Conservation (phyloP, 2,329 filamentous ascomycete species). For the Epichloe sibirici region DNA sequence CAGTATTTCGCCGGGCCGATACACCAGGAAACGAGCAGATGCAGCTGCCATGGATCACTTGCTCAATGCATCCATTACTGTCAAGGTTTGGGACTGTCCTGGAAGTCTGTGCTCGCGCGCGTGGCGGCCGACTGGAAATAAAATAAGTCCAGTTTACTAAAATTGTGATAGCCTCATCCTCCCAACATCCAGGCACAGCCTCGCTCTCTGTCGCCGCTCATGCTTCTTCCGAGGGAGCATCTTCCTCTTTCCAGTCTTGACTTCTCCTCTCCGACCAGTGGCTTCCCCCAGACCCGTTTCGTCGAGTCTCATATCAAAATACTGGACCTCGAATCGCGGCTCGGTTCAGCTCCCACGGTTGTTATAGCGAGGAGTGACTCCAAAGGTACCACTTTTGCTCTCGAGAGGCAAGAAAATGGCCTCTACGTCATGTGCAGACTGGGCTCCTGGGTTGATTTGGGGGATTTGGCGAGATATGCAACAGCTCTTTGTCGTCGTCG, state of each 20-base stretch:
- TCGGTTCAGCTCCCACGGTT: conserved; percentile 40
- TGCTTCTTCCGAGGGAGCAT: conserved; percentile 49
- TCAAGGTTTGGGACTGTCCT: conserved; percentile 30
- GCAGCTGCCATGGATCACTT: conserved; percentile 36
- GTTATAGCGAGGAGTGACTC: conserved; percentile 49
- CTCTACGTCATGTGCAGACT: conserved; percentile 59
- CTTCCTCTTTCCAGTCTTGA: conserved; percentile 52
- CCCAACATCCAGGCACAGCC: conserved; percentile 39
- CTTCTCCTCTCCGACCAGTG: conserved; percentile 35
- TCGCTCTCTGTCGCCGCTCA: conserved; percentile 44
- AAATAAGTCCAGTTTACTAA: conserved; percentile 9
- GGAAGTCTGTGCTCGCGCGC: neutral
- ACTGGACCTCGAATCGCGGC: conserved; percentile 50
- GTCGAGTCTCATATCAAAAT: conserved; percentile 52
- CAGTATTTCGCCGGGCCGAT: conserved; percentile 15
- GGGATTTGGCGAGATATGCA: conserved; percentile 37
- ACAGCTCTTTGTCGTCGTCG: conserved; percentile 25
- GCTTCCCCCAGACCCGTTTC: conserved; percentile 39
- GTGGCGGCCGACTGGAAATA: neutral
- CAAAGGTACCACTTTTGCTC: conserved; percentile 41
- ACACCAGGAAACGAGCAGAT: conserved; percentile 25
- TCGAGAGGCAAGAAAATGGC: conserved; percentile 51
- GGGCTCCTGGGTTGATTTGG: conserved; percentile 51
- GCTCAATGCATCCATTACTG: conserved; percentile 36
- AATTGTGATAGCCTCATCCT: conserved; percentile 37